phyloP scores from a whole-genome alignment of 2,329 filamentous ascomycete genomes.

The Ascocoryne sarcoides region DNA sequence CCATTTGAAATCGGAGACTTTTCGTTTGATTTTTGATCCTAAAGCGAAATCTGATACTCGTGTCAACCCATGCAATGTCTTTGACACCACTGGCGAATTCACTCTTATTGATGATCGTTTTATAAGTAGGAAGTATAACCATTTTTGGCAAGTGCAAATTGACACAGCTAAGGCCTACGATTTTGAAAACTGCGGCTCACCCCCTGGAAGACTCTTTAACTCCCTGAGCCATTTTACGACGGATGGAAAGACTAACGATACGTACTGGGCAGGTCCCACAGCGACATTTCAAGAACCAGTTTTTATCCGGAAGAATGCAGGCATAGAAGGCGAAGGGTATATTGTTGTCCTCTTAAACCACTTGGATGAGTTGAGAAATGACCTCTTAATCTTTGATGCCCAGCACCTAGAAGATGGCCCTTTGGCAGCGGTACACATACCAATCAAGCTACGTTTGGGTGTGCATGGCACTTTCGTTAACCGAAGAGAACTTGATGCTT shows the following conservation, averaged over 20 bases:
- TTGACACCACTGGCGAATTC: conserved; percentile 18
- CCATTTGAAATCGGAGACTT: conserved; percentile 21
- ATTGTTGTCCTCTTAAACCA: conserved; percentile 27
- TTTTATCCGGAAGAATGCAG: conserved; percentile 23
- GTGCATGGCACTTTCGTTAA: conserved; percentile 19
- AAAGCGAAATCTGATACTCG: conserved; percentile 14
- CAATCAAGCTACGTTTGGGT: conserved; percentile 28
- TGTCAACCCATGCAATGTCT: conserved; percentile 11
- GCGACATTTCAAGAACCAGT: conserved; percentile 27
- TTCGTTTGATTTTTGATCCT: conserved; percentile 28
- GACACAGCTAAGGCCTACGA: conserved; percentile 13
- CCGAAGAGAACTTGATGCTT: conserved; percentile 32
- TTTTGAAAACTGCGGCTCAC: conserved; percentile 22
- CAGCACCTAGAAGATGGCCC: conserved; percentile 28
- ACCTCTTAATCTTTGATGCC: conserved; percentile 30
- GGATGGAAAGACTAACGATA: conserved; percentile 12
- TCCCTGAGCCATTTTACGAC: conserved; percentile 17
- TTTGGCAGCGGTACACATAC: conserved; percentile 27
- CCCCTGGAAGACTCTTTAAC: conserved; percentile 19
- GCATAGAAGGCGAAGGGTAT: conserved; percentile 28
- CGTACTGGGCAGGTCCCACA: conserved; percentile 24
- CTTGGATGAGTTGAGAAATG: conserved; percentile 32
- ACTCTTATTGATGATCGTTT: conserved; percentile 19
- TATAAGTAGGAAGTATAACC: conserved; percentile 15
- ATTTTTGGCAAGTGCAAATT: conserved; percentile 20